Evolutionary conservation across 2,329 filamentous ascomycete species (phyloP), one percentile per base, ranked within the genome.

Genomic region (Ceratocystis alfenasii): DNA sequence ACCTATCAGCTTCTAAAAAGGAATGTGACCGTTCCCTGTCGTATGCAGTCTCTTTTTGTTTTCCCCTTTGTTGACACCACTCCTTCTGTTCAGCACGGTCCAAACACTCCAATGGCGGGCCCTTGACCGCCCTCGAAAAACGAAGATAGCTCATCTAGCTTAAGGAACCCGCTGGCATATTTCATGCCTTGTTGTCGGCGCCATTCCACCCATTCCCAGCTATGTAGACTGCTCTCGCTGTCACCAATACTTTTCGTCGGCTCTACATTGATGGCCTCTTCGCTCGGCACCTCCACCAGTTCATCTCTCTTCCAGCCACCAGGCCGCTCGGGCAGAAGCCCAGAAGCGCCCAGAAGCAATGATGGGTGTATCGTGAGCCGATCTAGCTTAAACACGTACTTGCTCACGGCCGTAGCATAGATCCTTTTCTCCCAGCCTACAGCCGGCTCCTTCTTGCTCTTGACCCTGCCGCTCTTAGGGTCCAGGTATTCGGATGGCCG

Each of bases 291-390:
- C 15, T 79, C 76, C 5, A 71, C 74, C 8, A 75, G 72, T 36
- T 75, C 72, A 50, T 75, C 73, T 30, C 76, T 72, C 5, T 76
- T 76, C 84, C 84, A 87, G 25, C 86, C 87, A 10, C 82, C 85
- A 0, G 90, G 90, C 61, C 86, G 81, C 66, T 81, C 77, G 0
- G 94, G 94, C 63, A 97, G 77, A 73, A 96, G 78, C 1, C 86
- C 85, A 62, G 87, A 87, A 45, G 86, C 82, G 55, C 83, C 79
- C 30, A 97, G 79, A 6, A 93, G 79, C 60, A 88, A 80, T 70
- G 91, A 87, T 0, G 94, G 92, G 69, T 92, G 85, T 3, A 97
- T 84, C 0, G 93, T 97, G 71, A 94, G 79, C 28, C 93, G 80
- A 0, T 87, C 89, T 66, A 90, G 80, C 78, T 93, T 93, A 74